These are phyloP conservation scores for Sarcodon aspratus DNA, from an alignment of 768 basidiomycete genomes.

Conservation along the genomic window DNA sequence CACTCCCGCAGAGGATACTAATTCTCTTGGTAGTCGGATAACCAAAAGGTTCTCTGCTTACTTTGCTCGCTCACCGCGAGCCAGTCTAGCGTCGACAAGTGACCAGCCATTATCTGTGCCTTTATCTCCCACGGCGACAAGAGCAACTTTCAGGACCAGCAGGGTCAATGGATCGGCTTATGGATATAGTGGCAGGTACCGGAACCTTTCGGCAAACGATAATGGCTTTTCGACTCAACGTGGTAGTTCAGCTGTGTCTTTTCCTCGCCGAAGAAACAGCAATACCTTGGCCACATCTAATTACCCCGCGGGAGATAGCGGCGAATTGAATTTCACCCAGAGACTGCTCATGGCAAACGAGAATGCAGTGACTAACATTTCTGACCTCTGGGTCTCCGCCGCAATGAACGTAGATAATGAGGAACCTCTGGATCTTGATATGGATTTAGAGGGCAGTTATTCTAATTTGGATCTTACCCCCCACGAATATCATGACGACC, in stretches of 20 bases:
- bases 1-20: slow-evolving; percentile 16
- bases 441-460: slow-evolving; percentile 22
- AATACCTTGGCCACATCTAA: slow-evolving; percentile 26
- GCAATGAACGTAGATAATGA: slow-evolving; percentile 94
- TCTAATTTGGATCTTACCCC: neutral
- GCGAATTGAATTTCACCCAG: slow-evolving; percentile 80
- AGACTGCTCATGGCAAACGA: slow-evolving; percentile 88
- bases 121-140: slow-evolving; percentile 28
- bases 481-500: no score
- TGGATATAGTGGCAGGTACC: slow-evolving; percentile 53
- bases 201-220: slow-evolving; percentile 41
- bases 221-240: slow-evolving; percentile 20
- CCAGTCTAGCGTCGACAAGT: slow-evolving; percentile 19
- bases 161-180: slow-evolving; percentile 70
- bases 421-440: slow-evolving; percentile 39
- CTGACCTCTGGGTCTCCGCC: slow-evolving; percentile 95
- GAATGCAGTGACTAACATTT: slow-evolving; percentile 87
- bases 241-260: slow-evolving; percentile 41
- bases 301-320: slow-evolving; percentile 27
- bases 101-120: slow-evolving; percentile 31
- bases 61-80: slow-evolving; percentile 27
- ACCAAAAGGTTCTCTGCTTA: slow-evolving; percentile 48
- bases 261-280: slow-evolving; percentile 41
- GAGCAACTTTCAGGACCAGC: slow-evolving; percentile 39
- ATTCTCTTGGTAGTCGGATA: slow-evolving; percentile 33